Percentiles rank a stretch among this genome's conserved stretches.
Conservation (phyloP, 257 asterid genomes). For the Scutellaria baicalensis region DNA sequence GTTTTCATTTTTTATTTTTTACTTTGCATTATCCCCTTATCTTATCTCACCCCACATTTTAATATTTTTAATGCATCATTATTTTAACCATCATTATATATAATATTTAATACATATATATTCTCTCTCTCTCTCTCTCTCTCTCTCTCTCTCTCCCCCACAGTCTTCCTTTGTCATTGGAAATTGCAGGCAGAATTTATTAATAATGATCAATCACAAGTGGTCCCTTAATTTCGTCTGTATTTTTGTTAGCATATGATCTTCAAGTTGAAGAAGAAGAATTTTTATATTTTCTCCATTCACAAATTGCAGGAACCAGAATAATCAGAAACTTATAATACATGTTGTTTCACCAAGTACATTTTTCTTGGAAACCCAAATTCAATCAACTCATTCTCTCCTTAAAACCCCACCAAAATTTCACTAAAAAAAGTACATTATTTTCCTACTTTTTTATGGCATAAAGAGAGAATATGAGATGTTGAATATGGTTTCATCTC, state of each 20-base stretch:
- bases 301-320: slow-evolving; percentile 28
- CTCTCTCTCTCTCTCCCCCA: slow-evolving; percentile 6
- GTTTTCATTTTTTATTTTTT: slow-evolving; percentile 10
- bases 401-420: neutral
- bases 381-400: neutral
- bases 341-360: slow-evolving; percentile 30
- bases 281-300: slow-evolving; percentile 3
- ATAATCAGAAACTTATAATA: slow-evolving; percentile 12
- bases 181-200: slow-evolving; percentile 36
- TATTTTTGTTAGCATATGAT: slow-evolving; percentile 25
- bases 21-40: slow-evolving; percentile 77
- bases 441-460: no score
- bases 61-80: slow-evolving; percentile 21
- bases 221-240: slow-evolving; percentile 27
- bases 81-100: neutral
- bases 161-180: slow-evolving; percentile 36
- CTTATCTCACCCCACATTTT: slow-evolving; percentile 50
- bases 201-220: slow-evolving; percentile 11
- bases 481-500: neutral
- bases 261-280: neutral
- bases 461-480: no score
- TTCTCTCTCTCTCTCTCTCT: neutral
- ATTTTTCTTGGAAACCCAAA: slow-evolving; percentile 28
- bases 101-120: neutral
- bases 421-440: neutral